These are phyloP conservation scores for Petasospora fabianii DNA, from an alignment of 1,139 yeast genomes.

Conservation along the genomic window DNA sequence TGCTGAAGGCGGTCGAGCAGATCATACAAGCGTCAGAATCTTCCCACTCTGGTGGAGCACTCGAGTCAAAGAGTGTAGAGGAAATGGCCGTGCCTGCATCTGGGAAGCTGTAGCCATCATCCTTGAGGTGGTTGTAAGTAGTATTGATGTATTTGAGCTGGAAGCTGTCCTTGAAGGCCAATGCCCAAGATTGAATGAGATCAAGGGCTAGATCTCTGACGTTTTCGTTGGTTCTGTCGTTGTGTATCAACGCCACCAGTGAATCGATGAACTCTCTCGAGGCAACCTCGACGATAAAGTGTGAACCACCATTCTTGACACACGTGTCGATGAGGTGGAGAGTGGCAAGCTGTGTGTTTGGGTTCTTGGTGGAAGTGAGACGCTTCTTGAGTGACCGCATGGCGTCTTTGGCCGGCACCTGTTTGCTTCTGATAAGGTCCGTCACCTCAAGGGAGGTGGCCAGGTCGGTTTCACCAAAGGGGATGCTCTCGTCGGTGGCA, in stretches of 20 bases:
- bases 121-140: slow-evolving; percentile 54
- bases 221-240: slow-evolving; percentile 36
- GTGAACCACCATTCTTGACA: slow-evolving; percentile 90
- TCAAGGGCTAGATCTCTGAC: slow-evolving; percentile 61
- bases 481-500: slow-evolving; percentile 87
- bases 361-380: slow-evolving; percentile 60
- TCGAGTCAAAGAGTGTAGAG: slow-evolving; percentile 65
- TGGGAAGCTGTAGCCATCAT: slow-evolving; percentile 71
- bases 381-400: slow-evolving; percentile 81
- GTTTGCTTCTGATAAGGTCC: slow-evolving; percentile 80
- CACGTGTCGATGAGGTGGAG: slow-evolving; percentile 80
- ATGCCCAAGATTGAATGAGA: slow-evolving; percentile 73
- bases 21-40: slow-evolving; percentile 96
- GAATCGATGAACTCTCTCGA: slow-evolving; percentile 86
- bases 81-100: slow-evolving; percentile 32
- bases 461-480: slow-evolving; percentile 86
- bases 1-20: slow-evolving; percentile 75
- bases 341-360: slow-evolving; percentile 72
- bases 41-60: slow-evolving; percentile 97
- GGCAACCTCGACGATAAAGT: slow-evolving; percentile 74
- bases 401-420: slow-evolving; percentile 77
- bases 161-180: slow-evolving; percentile 65
- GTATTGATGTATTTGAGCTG: slow-evolving; percentile 65
- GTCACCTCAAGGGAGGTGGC: slow-evolving; percentile 82
- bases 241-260: slow-evolving; percentile 40